Base-by-base conservation (phyloP, 805 yeast genomes). In the Ogataea dorogensis region DNA sequence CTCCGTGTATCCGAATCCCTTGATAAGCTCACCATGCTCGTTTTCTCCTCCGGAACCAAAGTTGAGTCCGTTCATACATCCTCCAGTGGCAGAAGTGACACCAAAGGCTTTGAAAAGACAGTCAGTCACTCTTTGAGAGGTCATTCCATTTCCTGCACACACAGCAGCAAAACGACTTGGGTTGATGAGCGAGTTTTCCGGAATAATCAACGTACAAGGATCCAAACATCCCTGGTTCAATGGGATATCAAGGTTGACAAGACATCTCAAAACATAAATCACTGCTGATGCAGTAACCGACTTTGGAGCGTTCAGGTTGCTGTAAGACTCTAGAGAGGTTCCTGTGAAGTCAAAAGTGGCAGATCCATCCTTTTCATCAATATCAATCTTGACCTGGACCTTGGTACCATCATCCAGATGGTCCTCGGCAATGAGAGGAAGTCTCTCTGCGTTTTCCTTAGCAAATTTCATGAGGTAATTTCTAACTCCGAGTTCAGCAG, bases 51-150 rank as follows among this genome's bases (percentile, higher is more conserved):
- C 26, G n/a, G n/a, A n/a, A 30, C 96, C 96, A 64, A 87, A 88
- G 0, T 93, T 84, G 42, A 88, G 70, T 59, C 86, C 86, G 61
- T 88, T 88, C 64, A 93, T 84, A 38, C 89, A 87, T 19, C 96
- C 95, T 56, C 86, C 95, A 1, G 95, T 84, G 40, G 87, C 95
- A 2, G 95, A 95, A 54, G 84, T 79, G 5, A 86, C 82, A 38
- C 75, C 72, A 56, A 86, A 86, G 0, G 96, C 91, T 49, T 79
- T 80, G 52, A 88, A 68, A 19, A 89, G 73, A 4, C 82, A 88
- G 59, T 86, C 96, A 0, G 91, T 86, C 22, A 89, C 77, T 47
- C 95, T 73, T 61, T 89, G 96, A 2, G 95, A 81, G 1, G 96
- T 87, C 61, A 85, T 81, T 11, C 76, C 79, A 47, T 75, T 76